Percentiles rank a stretch among this genome's conserved stretches.
phyloP scores from a whole-genome alignment of 2,329 filamentous ascomycete species.

The Penicillium psychrosexuale region DNA sequence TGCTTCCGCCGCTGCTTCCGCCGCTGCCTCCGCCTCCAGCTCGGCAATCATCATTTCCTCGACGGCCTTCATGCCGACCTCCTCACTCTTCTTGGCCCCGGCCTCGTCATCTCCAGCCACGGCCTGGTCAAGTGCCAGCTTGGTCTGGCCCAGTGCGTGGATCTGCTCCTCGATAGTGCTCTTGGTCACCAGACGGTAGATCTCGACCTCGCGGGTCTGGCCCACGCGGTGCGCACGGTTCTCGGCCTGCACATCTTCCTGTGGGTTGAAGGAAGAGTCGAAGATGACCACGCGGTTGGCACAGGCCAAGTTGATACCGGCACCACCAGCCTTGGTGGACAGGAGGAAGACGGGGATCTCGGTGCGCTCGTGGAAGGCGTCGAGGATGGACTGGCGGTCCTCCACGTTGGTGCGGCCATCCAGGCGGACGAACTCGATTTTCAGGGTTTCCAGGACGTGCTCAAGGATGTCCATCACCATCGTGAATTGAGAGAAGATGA shows the following conservation, averaged over 20 bases:
- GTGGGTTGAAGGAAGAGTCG: constrained; percentile 94
- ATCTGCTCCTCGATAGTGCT: constrained; percentile 92
- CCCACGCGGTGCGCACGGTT: constrained; percentile 94
- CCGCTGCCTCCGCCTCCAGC: constrained; percentile 20
- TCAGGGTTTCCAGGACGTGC: constrained; percentile 69
- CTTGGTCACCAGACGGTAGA: constrained; percentile 76
- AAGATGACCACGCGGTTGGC: constrained; percentile 99
- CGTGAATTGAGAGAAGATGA: constrained; percentile 93
- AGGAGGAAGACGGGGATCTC: constrained; percentile 87
- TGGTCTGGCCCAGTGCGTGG: constrained; percentile 84
- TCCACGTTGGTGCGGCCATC: constrained; percentile 80
- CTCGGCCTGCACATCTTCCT: constrained; percentile 97
- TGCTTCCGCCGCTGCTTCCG: too few species aligned
- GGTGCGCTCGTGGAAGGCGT: constrained; percentile 74
- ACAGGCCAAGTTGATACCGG: constrained; percentile 90
- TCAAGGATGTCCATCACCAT: constrained; percentile 87
- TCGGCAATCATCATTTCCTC: constrained; percentile 51
- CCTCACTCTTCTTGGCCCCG: constrained; percentile 50
- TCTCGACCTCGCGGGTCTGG: constrained; percentile 85
- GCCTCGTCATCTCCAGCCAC: constrained; percentile 60
- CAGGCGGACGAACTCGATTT: constrained; percentile 76
- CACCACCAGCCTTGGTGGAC: constrained; percentile 91
- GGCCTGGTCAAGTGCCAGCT: constrained; percentile 80
- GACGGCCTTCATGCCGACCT: constrained; percentile 49
- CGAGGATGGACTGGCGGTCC: constrained; percentile 80